Evolutionary conservation across 306 rosid genomes (phyloP).

Genomic region (Dalbergia cultrata): DNA sequence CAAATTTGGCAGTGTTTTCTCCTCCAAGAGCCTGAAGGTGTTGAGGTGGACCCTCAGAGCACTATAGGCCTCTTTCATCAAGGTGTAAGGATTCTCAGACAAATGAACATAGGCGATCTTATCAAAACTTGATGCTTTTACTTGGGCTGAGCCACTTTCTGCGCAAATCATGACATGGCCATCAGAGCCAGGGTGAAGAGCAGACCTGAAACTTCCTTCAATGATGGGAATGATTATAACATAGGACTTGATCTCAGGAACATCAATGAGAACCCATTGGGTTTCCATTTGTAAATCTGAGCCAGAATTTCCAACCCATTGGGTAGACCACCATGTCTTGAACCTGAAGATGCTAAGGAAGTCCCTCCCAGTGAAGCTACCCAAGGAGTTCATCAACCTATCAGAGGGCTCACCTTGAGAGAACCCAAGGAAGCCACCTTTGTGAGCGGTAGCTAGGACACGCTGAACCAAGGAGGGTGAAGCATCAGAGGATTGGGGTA

Average conservation of each 20-base stretch:
- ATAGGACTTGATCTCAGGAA: conserved; percentile 76
- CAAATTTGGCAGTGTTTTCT: conserved; percentile 65
- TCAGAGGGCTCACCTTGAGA: conserved; percentile 57
- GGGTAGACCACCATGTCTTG: conserved; percentile 98
- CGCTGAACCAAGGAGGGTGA: conserved; percentile 65
- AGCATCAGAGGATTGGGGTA: conserved; percentile 58
- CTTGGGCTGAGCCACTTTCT: conserved; percentile 81
- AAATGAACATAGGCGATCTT: conserved; percentile 73
- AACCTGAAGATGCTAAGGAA: conserved; percentile 82
- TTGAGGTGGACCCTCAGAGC: conserved; percentile 76
- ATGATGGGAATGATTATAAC: conserved; percentile 72
- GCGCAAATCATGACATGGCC: conserved; percentile 69
- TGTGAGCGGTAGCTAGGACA: conserved; percentile 60
- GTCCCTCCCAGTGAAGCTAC: conserved; percentile 62
- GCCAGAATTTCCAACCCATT: conserved; percentile 89
- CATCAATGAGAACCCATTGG: conserved; percentile 77
- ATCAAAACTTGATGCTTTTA: conserved; percentile 56
- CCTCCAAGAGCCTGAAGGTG: conserved; percentile 79
- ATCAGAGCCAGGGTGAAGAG: conserved; percentile 75
- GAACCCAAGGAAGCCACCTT: conserved; percentile 88
- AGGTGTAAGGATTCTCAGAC: conserved; percentile 74
- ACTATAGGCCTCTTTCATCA: conserved; percentile 84
- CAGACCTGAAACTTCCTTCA: conserved; percentile 75
- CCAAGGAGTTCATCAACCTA: conserved; percentile 70
- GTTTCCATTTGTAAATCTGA: conserved; percentile 89